Percentiles rank a stretch among this genome's conserved stretches.
These are phyloP conservation scores for Rhipidocladum racemiflorum DNA, from an alignment of 176 grass and related monocot genomes.

Conservation along the genomic window DNA sequence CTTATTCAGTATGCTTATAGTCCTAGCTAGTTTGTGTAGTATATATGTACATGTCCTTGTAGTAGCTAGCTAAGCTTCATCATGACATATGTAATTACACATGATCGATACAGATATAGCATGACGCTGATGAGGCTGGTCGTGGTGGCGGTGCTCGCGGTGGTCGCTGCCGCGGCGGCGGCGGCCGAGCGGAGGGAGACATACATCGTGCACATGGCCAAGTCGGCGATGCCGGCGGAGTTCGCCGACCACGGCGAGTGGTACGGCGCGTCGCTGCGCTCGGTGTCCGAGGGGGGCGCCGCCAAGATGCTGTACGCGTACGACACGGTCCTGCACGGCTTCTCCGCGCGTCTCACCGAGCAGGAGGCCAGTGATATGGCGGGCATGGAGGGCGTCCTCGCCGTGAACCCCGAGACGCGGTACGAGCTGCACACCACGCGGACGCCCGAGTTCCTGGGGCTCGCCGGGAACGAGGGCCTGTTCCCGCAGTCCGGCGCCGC, in stretches of 20 bases:
- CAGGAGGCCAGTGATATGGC: conserved; percentile 50
- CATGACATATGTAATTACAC: background rate
- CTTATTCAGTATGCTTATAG: background rate
- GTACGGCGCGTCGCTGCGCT: conserved; percentile 75
- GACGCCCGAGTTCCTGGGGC: conserved; percentile 84
- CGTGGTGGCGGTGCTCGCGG: background rate
- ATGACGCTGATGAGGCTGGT: background rate
- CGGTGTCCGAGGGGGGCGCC: conserved; percentile 40
- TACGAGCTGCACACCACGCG: conserved; percentile 90
- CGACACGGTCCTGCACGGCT: conserved; percentile 73
- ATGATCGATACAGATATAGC: background rate
- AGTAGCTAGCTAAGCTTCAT: background rate
- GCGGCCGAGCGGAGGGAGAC: conserved; percentile 31
- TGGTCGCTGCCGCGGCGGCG: background rate
- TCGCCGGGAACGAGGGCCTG: conserved; percentile 40
- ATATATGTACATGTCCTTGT: conserved; percentile 23
- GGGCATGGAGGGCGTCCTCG: conserved; percentile 40
- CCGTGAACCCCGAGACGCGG: conserved; percentile 59
- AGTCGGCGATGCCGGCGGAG: conserved; percentile 63
- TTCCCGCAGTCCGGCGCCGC: conserved; percentile 52
- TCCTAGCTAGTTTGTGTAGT: background rate
- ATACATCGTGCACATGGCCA: conserved; percentile 94
- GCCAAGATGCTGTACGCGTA: conserved; percentile 78
- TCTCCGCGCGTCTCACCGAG: conserved; percentile 65
- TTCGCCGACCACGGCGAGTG: conserved; percentile 65